phyloP scores from a whole-genome alignment of 169 alveolate genomes.

The Plasmodium inui region DNA sequence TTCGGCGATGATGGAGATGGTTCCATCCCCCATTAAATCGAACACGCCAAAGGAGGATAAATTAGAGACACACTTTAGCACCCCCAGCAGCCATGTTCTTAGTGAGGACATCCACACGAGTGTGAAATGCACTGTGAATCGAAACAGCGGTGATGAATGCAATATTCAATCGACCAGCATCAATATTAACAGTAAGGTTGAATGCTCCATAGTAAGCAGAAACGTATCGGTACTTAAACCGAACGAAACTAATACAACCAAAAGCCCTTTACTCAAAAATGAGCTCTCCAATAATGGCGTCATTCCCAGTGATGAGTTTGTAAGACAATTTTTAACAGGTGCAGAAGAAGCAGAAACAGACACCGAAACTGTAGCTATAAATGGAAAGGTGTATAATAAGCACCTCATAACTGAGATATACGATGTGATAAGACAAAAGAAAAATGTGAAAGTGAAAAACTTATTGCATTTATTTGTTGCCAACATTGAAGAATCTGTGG shows the following conservation, averaged over 20 bases:
- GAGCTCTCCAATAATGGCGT: neutral
- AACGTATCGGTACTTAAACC: neutral
- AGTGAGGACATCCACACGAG: neutral
- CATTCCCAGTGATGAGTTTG: constrained; percentile 20
- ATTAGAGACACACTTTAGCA: neutral
- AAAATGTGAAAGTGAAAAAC: constrained; percentile 21
- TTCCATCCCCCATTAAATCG: neutral
- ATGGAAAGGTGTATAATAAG: constrained; percentile 41
- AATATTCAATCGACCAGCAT: neutral
- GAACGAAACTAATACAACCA: neutral
- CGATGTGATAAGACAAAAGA: constrained; percentile 35
- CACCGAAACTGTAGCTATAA: constrained; percentile 21
- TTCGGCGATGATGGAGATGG: neutral
- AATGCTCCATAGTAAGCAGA: neutral
- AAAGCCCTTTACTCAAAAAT: neutral
- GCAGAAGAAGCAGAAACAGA: neutral
- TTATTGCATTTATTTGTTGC: constrained; percentile 14
- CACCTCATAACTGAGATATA: constrained; percentile 21
- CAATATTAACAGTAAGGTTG: neutral
- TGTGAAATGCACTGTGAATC: neutral
- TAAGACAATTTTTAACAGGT: constrained; percentile 15
- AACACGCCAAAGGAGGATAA: neutral
- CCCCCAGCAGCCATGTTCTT: neutral
- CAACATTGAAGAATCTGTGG: constrained; percentile 20
- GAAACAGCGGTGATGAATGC: neutral